Conservation (phyloP, 768 basidiomycete genomes). For the Russula ochroleuca region DNA sequence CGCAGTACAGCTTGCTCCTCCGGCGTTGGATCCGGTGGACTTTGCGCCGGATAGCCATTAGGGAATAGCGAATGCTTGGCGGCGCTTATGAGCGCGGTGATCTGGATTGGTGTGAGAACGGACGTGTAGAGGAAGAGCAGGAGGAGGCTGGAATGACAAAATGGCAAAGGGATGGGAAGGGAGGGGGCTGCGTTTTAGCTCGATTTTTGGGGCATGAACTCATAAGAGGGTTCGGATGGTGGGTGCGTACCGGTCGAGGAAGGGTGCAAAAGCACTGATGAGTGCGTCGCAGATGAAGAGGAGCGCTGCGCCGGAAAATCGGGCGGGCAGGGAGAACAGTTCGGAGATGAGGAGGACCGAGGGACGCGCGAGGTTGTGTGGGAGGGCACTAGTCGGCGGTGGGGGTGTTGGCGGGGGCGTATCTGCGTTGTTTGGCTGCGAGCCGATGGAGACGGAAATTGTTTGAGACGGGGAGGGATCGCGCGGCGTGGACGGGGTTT, state of each 20-base stretch:
- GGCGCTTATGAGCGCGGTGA: slow-evolving; percentile 50
- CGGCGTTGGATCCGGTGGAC: slow-evolving; percentile 66
- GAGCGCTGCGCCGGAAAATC: slow-evolving; percentile 46
- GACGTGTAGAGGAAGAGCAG: slow-evolving; percentile 58
- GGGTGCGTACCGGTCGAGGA: slow-evolving; percentile 53
- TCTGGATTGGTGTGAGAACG: slow-evolving; percentile 48
- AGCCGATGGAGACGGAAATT: slow-evolving; percentile 1
- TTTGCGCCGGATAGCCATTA: slow-evolving; percentile 76
- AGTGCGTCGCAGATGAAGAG: slow-evolving; percentile 47
- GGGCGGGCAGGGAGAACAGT: slow-evolving; percentile 45
- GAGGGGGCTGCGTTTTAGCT: background rate
- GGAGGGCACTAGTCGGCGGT: background rate
- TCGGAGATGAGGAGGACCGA: slow-evolving; percentile 46
- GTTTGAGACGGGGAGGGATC: slow-evolving; percentile 19
- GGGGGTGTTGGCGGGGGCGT: background rate
- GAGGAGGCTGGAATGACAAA: slow-evolving; percentile 50
- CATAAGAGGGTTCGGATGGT: background rate
- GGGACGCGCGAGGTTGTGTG: slow-evolving; percentile 40
- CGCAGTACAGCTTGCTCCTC: slow-evolving; percentile 69
- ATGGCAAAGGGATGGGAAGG: background rate
- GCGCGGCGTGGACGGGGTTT: background rate
- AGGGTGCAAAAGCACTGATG: slow-evolving; percentile 45
- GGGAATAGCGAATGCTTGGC: slow-evolving; percentile 79
- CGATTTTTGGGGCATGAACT: background rate
- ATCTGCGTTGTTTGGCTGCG: background rate